Evolutionary conservation across 352 stramenopile species (phyloP).

Genomic region (Phytophthora cryptogea): DNA sequence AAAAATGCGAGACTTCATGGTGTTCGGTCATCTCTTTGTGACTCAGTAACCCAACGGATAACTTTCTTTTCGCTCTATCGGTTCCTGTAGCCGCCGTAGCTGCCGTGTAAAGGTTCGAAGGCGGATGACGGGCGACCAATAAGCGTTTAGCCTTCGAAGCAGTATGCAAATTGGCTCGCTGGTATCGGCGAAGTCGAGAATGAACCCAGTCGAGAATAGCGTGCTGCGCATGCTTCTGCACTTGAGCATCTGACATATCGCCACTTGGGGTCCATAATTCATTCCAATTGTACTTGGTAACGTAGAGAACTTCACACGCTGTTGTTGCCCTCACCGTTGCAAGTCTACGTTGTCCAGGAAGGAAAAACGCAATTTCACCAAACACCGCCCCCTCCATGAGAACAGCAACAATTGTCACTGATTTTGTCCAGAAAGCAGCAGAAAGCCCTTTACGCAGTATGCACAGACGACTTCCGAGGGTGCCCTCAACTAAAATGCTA

Average conservation of each 20-base stretch:
- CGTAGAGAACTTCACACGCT: constrained; percentile 65
- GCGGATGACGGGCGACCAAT: constrained; percentile 12
- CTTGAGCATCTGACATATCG: constrained; percentile 44
- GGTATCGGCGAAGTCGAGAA: constrained; percentile 44
- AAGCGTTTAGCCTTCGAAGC: constrained; percentile 50
- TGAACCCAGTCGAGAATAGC: constrained; percentile 68
- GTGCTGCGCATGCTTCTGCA: constrained; percentile 58
- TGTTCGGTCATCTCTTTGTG: constrained; percentile 11
- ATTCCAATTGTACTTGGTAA: constrained; percentile 65
- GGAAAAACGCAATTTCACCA: constrained; percentile 72
- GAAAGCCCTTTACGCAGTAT: constrained; percentile 59
- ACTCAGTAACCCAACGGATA: constrained; percentile 13
- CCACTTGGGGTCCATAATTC: constrained; percentile 52
- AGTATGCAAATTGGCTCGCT: constrained; percentile 37
- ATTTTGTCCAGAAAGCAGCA: constrained; percentile 58
- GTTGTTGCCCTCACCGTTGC: constrained; percentile 64
- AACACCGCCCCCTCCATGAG: constrained; percentile 70
- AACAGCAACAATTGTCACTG: constrained; percentile 54
- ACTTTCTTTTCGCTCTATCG: constrained; percentile 10
- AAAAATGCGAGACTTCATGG: no score
- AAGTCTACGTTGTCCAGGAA: constrained; percentile 57
- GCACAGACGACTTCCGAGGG: constrained; percentile 58
- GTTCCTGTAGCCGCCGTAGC: constrained; percentile 13
- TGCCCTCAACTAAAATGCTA: constrained; percentile 63
- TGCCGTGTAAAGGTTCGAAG: constrained; percentile 1